A percentile compares a stretch with the other conserved stretches of the same genome.
Conservation (phyloP, 129 eudicot genomes). For the Escallonia rubra region DNA sequence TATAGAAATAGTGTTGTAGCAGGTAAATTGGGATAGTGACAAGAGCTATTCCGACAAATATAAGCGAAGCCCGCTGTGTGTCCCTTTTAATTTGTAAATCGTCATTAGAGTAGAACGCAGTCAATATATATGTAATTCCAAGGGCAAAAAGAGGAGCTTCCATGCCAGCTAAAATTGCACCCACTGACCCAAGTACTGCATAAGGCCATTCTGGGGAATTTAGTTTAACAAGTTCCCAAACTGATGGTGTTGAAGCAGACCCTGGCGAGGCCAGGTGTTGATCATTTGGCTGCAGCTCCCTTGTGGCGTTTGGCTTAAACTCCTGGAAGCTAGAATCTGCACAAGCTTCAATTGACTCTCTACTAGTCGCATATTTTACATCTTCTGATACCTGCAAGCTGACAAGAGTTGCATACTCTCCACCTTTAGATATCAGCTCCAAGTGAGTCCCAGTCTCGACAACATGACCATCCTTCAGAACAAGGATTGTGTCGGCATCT, state of each 20-base stretch:
- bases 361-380: slow-evolving; percentile 11
- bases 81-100: slow-evolving; percentile 51
- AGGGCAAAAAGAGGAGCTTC: slow-evolving; percentile 74
- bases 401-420: slow-evolving; percentile 57
- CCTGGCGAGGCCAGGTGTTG: slow-evolving; percentile 7
- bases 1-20: slow-evolving; percentile 80
- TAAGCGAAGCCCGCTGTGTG: slow-evolving; percentile 34
- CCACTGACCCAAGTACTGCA: slow-evolving; percentile 69
- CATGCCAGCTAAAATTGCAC: slow-evolving; percentile 74
- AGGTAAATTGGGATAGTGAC: slow-evolving; percentile 58
- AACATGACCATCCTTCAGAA: slow-evolving; percentile 56
- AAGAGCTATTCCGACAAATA: slow-evolving; percentile 56
- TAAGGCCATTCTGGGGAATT: slow-evolving; percentile 77
- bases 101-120: slow-evolving; percentile 63
- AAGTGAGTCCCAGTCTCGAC: slow-evolving; percentile 57
- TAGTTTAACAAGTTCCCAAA: slow-evolving; percentile 68
- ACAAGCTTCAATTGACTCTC: neutral
- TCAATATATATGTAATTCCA: slow-evolving; percentile 66
- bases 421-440: slow-evolving; percentile 42
- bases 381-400: slow-evolving; percentile 51
- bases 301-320: neutral
- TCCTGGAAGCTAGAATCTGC: slow-evolving; percentile 11
- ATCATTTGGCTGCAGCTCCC: slow-evolving; percentile 10
- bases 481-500: slow-evolving; percentile 59
- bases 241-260: slow-evolving; percentile 26